Evolutionary conservation across 225 moss, liverwort and hornwort species (phyloP).

Genomic region (Ulota crispa): DNA sequence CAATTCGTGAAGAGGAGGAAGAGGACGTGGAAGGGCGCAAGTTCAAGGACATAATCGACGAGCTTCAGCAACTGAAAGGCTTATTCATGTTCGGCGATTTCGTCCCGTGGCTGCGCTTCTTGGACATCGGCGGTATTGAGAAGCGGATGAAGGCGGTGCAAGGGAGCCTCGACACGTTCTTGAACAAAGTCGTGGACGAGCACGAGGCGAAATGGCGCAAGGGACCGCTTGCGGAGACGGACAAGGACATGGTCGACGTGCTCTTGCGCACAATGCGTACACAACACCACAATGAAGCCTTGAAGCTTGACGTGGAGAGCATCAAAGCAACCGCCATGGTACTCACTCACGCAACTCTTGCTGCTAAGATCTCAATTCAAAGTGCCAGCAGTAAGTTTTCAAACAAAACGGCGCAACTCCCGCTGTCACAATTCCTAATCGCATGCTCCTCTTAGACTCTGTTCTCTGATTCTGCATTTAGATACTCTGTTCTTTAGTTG

Average conservation of each 20-base stretch:
- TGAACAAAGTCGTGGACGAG: slow-evolving; percentile 21
- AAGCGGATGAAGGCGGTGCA: slow-evolving; percentile 37
- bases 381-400: rapidly evolving
- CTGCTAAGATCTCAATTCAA: background rate
- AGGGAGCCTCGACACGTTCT: slow-evolving; percentile 21
- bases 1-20: background rate
- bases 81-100: slow-evolving; percentile 35
- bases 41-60: slow-evolving; percentile 22
- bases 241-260: slow-evolving; percentile 46
- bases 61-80: slow-evolving; percentile 30
- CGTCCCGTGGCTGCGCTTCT: slow-evolving; percentile 30
- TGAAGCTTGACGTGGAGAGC: slow-evolving; percentile 21
- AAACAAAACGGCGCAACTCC: rapidly evolving
- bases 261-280: slow-evolving; percentile 24
- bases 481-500: background rate
- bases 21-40: slow-evolving; percentile 8
- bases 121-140: slow-evolving; percentile 39
- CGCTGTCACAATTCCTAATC: background rate
- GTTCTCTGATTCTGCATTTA: too few species aligned
- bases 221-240: slow-evolving; percentile 26
- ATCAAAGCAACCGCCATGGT: slow-evolving; percentile 40
- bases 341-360: background rate
- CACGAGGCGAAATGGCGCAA: slow-evolving; percentile 31
- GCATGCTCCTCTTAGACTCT: background rate
- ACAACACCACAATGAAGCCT: background rate